phyloP scores from a whole-genome alignment of 2,329 filamentous ascomycete species.

The Fusarium siculi region DNA sequence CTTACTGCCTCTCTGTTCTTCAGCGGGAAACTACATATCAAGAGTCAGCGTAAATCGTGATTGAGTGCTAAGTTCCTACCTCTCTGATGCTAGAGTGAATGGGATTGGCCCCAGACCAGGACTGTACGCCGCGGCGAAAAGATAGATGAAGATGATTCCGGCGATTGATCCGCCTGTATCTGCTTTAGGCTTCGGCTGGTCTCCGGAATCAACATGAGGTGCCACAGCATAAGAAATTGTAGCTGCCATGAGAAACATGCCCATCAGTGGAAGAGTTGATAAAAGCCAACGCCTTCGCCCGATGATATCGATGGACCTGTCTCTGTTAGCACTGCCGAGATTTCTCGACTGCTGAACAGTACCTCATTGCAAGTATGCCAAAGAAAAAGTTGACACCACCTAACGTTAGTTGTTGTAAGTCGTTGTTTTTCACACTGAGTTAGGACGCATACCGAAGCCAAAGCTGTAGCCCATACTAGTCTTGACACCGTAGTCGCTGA shows the following conservation, averaged over 20 bases:
- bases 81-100: constrained; percentile 61
- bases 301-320: constrained; percentile 48
- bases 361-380: constrained; percentile 50
- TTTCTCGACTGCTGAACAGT: fast-evolving
- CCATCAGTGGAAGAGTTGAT: constrained; percentile 57
- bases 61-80: neutral
- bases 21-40: constrained; percentile 54
- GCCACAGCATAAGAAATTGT: constrained; percentile 16
- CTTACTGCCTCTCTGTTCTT: constrained; percentile 58
- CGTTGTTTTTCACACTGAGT: neutral
- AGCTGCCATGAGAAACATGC: constrained; percentile 22
- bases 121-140: constrained; percentile 55
- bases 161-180: neutral
- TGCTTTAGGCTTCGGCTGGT: neutral
- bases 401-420: neutral
- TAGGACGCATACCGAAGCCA: constrained; percentile 44
- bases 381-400: constrained; percentile 54
- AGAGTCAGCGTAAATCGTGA: neutral
- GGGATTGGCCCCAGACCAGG: constrained; percentile 57
- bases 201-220: constrained; percentile 14
- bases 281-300: constrained; percentile 57
- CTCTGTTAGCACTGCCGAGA: neutral
- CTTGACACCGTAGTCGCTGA: constrained; percentile 28
- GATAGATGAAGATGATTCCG: constrained; percentile 32
- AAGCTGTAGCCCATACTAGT: constrained; percentile 36